Conservation (phyloP, 108 stramenopile species). For the Seminavis robusta region DNA sequence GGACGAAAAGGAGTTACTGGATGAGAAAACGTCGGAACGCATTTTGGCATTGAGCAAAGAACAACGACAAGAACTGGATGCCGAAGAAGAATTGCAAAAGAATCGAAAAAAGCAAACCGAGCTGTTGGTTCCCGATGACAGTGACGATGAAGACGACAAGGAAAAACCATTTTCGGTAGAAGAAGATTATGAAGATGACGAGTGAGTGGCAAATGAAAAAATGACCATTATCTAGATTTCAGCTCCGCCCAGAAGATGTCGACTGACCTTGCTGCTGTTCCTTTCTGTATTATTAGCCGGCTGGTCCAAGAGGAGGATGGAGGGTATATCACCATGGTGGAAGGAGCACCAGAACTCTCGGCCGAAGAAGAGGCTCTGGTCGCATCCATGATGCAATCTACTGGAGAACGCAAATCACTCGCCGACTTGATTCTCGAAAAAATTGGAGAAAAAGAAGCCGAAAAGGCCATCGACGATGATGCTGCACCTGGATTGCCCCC, state of each 20-base stretch:
- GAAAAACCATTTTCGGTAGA: slow-evolving; percentile 35
- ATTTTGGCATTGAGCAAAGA: slow-evolving; percentile 68
- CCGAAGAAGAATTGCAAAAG: slow-evolving; percentile 40
- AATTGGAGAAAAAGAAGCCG: slow-evolving; percentile 93
- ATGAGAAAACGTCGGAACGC: slow-evolving; percentile 47
- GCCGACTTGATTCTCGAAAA: slow-evolving; percentile 98
- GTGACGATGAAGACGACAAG: slow-evolving; percentile 65
- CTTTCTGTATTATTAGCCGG: too few relatives aligned
- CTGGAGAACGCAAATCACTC: slow-evolving; percentile 60
- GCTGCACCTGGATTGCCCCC: slow-evolving; percentile 62
- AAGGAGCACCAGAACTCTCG: slow-evolving; percentile 57
- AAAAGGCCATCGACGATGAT: slow-evolving; percentile 30
- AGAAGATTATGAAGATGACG: slow-evolving; percentile 75
- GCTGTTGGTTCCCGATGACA: slow-evolving; percentile 16
- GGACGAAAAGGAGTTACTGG: slow-evolving; percentile 48
- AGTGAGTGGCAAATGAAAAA: slow-evolving; percentile 25
- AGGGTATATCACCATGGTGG: slow-evolving; percentile 65
- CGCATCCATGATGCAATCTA: slow-evolving; percentile 66
- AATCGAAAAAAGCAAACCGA: slow-evolving; percentile 11
- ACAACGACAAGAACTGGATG: slow-evolving; percentile 64
- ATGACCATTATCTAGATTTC: not conserved
- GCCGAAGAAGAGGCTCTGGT: slow-evolving; percentile 79
- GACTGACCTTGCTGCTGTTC: too few relatives aligned
- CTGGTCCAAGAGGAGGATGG: slow-evolving; percentile 45
- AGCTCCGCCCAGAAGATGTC: not conserved